Evolutionary conservation across 495 filamentous ascomycete genomes (phyloP).

Genomic region (Saxophila tyrrhenica): DNA sequence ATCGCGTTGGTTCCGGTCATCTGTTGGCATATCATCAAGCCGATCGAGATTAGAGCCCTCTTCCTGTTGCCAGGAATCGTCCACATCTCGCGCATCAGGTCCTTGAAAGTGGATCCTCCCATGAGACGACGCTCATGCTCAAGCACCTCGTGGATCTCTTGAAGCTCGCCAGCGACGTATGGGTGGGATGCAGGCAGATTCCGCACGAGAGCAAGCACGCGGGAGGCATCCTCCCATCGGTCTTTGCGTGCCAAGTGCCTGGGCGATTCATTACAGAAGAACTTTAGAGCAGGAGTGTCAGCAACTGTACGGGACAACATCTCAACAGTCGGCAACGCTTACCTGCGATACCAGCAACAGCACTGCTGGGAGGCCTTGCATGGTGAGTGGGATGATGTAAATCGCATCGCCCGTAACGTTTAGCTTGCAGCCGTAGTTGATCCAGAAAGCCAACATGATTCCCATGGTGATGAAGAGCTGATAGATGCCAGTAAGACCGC

Average conservation of each 20-base stretch:
- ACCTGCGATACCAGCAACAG: too few species aligned
- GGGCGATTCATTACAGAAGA: slow-evolving; percentile 15
- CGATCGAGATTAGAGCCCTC: slow-evolving; percentile 19
- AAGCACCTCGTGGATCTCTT: slow-evolving; percentile 25
- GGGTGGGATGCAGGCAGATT: slow-evolving; percentile 10
- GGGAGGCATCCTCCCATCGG: slow-evolving; percentile 4
- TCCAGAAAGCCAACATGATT: slow-evolving; percentile 46
- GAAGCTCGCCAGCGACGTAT: slow-evolving; percentile 7
- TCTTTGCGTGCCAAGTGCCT: slow-evolving; percentile 10
- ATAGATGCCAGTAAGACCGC: slow-evolving; percentile 57
- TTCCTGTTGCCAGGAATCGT: slow-evolving; percentile 10
- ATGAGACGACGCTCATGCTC: slow-evolving; percentile 11
- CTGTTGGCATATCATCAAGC: slow-evolving; percentile 30
- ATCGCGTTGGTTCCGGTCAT: slow-evolving; percentile 24
- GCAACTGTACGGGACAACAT: too few species aligned
- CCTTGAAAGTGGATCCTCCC: slow-evolving; percentile 1
- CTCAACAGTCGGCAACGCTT: too few species aligned
- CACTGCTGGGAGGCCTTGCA: slow-evolving; percentile 16
- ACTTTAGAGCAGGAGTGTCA: slow-evolving; percentile 1
- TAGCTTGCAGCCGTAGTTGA: slow-evolving; percentile 8
- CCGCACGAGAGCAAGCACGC: slow-evolving; percentile 5
- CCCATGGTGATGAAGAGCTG: slow-evolving; percentile 56
- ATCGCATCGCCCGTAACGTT: slow-evolving; percentile 2
- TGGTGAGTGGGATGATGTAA: slow-evolving; percentile 10
- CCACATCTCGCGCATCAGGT: slow-evolving; percentile 9